Base-by-base conservation (phyloP, 805 yeast species). In the Diddensiella santjacobensis region DNA sequence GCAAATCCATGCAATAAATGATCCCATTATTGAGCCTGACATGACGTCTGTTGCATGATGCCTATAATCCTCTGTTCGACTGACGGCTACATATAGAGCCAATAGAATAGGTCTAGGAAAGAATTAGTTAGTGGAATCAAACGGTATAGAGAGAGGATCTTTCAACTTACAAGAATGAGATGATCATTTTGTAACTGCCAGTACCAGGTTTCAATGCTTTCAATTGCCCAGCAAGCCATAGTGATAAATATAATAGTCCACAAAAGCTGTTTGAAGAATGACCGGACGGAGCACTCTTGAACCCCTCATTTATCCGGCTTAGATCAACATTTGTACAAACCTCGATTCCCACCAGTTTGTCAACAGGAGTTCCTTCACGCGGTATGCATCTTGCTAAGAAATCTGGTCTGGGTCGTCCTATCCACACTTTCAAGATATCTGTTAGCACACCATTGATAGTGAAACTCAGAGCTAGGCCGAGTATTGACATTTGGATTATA, bases 321-420 rank as follows among this genome's bases (percentile, higher is more conserved):
- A 36, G 35, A 44, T 65, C 50, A 2, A 59, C 41, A 38, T 58
- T 61, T 0, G 74, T 67, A 61, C 75, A 71, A 3, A 64, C 68
- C 17, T 58, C 68, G 19, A 58, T 49, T 4, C 60, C 47, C 13
- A 66, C 65, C 23, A 60, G 58, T 17, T 39, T 55, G 48, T 61
- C 57, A 8, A 68, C 56, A 1, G 89, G 83, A 0, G 90, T 74
- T 43, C 70, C 81, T 1, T 67, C 50, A 10, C 68, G 70, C 3
- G 96, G 96, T 18, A 74, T 62, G 65, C 98, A 91, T 57, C 98
- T 75, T 3, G 89, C 87, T 45, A 91, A 67, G 62, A 90, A 87
- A 66, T 91, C 99, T 0, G 99, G 99, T 51, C 99, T 74, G 52
- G 84, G 87, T 61, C 96, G 77, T 3, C 96, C 97, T 47, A 91